phyloP scores from a whole-genome alignment of 495 filamentous ascomycete species.

The Neurospora terricola region DNA sequence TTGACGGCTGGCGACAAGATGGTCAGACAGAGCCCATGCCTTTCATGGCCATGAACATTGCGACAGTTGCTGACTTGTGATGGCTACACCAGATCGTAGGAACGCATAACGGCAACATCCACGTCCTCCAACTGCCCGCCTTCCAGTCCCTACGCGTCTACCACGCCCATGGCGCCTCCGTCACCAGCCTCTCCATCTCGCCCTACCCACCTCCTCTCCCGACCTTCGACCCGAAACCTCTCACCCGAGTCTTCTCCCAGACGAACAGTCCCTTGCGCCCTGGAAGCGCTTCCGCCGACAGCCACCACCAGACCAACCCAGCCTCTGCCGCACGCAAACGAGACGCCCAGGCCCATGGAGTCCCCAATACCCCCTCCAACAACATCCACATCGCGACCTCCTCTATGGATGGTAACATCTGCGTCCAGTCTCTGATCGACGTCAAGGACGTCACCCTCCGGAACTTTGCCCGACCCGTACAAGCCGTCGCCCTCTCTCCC shows the following conservation, averaged over 20 bases:
- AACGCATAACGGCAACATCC: conserved; percentile 94
- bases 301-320: conserved; percentile 34
- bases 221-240: conserved; percentile 41
- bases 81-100: conserved; percentile 59
- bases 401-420: conserved; percentile 92
- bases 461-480: conserved; percentile 87
- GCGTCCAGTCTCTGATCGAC: conserved; percentile 69
- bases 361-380: conserved; percentile 68
- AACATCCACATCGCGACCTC: conserved; percentile 86
- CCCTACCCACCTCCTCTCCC: conserved; percentile 73
- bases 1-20: conserved; percentile 92
- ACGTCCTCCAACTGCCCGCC: conserved; percentile 73
- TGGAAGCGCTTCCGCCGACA: conserved; percentile 33
- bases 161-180: conserved; percentile 82
- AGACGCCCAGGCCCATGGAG: conserved; percentile 25
- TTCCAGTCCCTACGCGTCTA: conserved; percentile 74
- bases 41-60: neutral
- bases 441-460: conserved; percentile 71
- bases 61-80: neutral
- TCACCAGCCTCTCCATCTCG: conserved; percentile 83
- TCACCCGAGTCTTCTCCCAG: conserved; percentile 36
- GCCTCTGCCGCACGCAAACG: conserved; percentile 39
- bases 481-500: conserved; percentile 81
- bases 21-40: conserved; percentile 39
- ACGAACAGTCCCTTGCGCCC: conserved; percentile 27